Evolutionary conservation across 2,329 filamentous ascomycete genomes (phyloP).

Genomic region (Fusarium nisikadoi): DNA sequence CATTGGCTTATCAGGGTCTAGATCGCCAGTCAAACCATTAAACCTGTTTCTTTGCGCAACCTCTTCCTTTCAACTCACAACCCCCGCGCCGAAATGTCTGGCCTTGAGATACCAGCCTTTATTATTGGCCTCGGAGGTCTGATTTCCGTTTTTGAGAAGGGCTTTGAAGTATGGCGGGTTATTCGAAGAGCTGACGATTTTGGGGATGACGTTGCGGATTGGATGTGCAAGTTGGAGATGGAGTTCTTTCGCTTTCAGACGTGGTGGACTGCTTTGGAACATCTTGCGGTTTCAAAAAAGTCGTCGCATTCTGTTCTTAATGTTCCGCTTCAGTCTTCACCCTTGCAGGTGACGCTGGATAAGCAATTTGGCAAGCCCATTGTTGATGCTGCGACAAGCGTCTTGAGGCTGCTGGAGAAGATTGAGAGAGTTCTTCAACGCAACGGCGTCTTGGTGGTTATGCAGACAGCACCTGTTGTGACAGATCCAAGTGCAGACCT

Average conservation of each 20-base stretch:
- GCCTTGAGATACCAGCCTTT: not conserved
- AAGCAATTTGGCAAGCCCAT: not conserved
- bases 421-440: not conserved
- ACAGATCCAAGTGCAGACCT: rapidly evolving
- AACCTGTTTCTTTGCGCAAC: not conserved
- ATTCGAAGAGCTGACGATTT: not conserved
- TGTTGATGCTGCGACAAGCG: not conserved
- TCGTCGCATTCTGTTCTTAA: not conserved
- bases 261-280: not conserved
- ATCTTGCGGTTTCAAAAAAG: not conserved
- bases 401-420: not conserved
- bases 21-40: not conserved
- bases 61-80: not conserved
- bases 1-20: not conserved
- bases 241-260: slow-evolving; percentile 2
- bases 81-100: not conserved
- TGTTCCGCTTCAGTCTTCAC: not conserved
- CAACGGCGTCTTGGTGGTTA: not conserved
- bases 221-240: slow-evolving; percentile 7
- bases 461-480: rapidly evolving
- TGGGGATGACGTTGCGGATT: not conserved
- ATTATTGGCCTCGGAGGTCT: not conserved
- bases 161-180: not conserved
- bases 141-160: not conserved
- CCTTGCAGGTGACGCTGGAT: not conserved